Base-by-base conservation (phyloP, 2,329 filamentous ascomycete species). In the Herpotrichia juniperi region DNA sequence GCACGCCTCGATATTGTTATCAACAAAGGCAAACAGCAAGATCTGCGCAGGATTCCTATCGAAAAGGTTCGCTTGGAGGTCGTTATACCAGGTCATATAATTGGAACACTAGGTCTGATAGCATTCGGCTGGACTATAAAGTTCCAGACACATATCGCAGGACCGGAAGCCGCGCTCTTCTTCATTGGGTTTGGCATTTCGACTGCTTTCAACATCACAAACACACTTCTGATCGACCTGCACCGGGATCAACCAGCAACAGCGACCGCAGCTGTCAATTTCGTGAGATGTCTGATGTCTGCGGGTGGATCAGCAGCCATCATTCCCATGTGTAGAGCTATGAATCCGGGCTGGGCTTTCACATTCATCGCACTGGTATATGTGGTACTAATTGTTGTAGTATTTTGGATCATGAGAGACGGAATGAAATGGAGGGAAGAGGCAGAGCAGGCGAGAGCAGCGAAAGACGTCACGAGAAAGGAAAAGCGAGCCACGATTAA, bases 1-100 rank as follows among this genome's bases (percentile, higher is more conserved):
- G 79, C 76, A 43, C 79, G 80, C 26, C 76, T 87, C 14, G 85
- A 85, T 5, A 77, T 91, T 51, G 74, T 77, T 2, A 82, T 91
- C 57, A 82, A 83, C 54, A 80, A 78, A 51, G 85, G 83, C 56
- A 83, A 84, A 9, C 81, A 78, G 14, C 76, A 80, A 49, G 78
- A 83, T 51, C 68, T 86, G n/a, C 61, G 63, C 4, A 66, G 77
- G 24, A 84, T 84, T 51, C 78, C 81, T 0, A 78, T 85, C 37
- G 82, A 80, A 55, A 67, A 68, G 14, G 74, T 74, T 1, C 70
- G 78, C 4, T 58, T 79, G 5, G 62, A 78, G 39, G 66, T 78
- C 17, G 66, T 75, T 2, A 61, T 74, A 12, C 73, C 74, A 0
- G 67, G 72, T 0, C 68, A 78, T 17, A 46, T 69, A 1, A 59